Conservation (phyloP, 1,284 basidiomycete species). For the Tylopilus sp. region DNA sequence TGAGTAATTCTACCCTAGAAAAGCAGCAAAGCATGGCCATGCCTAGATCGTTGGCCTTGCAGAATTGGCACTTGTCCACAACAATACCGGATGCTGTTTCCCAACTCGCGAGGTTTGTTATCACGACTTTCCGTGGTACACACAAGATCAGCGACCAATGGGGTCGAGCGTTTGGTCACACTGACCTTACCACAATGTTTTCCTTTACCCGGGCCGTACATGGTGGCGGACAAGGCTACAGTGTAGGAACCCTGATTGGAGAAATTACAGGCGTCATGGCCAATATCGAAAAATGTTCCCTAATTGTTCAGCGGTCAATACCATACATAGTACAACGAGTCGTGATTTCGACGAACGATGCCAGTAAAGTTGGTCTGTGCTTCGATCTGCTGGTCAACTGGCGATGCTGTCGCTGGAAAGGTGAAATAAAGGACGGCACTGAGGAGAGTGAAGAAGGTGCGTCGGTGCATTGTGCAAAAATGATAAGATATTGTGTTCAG, state of each 20-base stretch:
- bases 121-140: slow-evolving; percentile 53
- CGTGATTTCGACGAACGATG: slow-evolving; percentile 47
- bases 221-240: slow-evolving; percentile 56
- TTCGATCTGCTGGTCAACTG: slow-evolving; percentile 50
- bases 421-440: slow-evolving; percentile 49
- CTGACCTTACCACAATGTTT: slow-evolving; percentile 60
- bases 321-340: too few species aligned
- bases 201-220: slow-evolving; percentile 50
- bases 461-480: slow-evolving; percentile 47
- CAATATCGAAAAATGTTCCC: slow-evolving; percentile 51
- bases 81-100: slow-evolving; percentile 54
- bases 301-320: slow-evolving; percentile 20
- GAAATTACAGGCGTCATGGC: slow-evolving; percentile 63
- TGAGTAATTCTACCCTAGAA: background rate
- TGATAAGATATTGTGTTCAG: background rate
- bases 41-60: slow-evolving; percentile 57
- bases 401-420: slow-evolving; percentile 54
- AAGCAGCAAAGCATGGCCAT: slow-evolving; percentile 24
- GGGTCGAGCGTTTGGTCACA: background rate
- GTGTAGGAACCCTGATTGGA: slow-evolving; percentile 49
- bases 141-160: slow-evolving; percentile 5
- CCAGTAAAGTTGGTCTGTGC: slow-evolving; percentile 57
- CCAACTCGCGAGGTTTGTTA: slow-evolving; percentile 57
- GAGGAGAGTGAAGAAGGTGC: slow-evolving; percentile 54
- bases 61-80: slow-evolving; percentile 60